Conservation (phyloP, 148 eudicot species). For the Rhododendron simsii region DNA sequence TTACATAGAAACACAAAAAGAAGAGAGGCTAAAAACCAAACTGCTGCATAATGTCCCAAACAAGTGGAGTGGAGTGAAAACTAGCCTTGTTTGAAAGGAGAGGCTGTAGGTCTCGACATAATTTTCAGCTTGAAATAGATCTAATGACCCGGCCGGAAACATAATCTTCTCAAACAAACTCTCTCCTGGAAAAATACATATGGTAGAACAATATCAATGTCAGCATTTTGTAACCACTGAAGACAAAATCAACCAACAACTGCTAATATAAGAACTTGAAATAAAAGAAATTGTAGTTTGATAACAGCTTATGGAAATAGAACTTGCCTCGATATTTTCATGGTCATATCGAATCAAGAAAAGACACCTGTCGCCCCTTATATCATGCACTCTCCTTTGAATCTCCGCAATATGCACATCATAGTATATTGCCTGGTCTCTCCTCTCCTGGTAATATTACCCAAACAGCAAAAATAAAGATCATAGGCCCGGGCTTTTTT, state of each 20-base stretch:
- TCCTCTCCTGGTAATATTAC: conserved; percentile 50
- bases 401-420: conserved; percentile 63
- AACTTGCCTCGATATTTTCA: conserved; percentile 58
- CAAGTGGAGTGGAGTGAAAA: not conserved
- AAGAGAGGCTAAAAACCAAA: not conserved
- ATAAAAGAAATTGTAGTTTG: not conserved
- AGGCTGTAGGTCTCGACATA: not conserved
- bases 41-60: not conserved
- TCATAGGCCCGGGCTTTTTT: not conserved
- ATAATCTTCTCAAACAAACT: conserved; percentile 69
- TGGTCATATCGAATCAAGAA: conserved; percentile 74
- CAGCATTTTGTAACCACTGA: not conserved
- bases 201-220: not conserved
- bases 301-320: not conserved
- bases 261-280: not conserved
- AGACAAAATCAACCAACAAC: not conserved
- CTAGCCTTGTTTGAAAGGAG: not conserved
- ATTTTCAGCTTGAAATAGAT: not conserved
- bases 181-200: conserved; percentile 38
- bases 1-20: not conserved
- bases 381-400: conserved; percentile 73
- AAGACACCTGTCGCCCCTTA: conserved; percentile 91
- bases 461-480: not conserved
- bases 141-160: conserved; percentile 42
- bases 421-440: conserved; percentile 64